Base-by-base conservation (phyloP, 1,284 basidiomycete genomes). In the Pseudomicrostroma phylloplanum region DNA sequence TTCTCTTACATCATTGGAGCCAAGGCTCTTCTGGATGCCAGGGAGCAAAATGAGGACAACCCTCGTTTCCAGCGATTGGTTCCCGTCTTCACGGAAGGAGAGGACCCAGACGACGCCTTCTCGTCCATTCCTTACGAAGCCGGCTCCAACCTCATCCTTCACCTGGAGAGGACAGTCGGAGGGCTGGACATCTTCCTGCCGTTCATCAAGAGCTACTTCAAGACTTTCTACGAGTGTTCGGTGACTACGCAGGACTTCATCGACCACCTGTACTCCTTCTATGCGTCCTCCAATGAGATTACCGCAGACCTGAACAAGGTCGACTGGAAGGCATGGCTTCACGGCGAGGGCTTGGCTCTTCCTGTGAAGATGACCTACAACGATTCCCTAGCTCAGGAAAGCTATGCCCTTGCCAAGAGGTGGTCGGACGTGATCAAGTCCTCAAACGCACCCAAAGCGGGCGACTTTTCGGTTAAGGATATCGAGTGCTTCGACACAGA, bases 171-270 rank as follows among this genome's bases (percentile, higher is more conserved):
- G 40, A 86, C 84, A 3, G 83, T 97, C 1, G 94, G 93, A 25
- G 94, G 94, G 0, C 82, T 96, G 56, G 88, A 96, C 57, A 85
- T 76, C 48, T 82, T 81, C 65, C 64, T 80, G 4, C 80, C 79
- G 56, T 77, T 73, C 70, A 84, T 89, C 41, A 85, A 84, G 68
- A 85, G 89, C 76, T 92, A 92, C 79, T 89, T 93, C 68, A 64
- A 64, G 57, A 69, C 75, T 26, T 78, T 76, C 58, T 67, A 69
- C 63, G 89, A 91, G 15, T 86, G 88, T 76, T 89, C 90, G 66
- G 90, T 97, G 77, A 89, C 88, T 15, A 96, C 92, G 0, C 82
- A 86, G 43, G 85, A 94, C 71, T 97, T 92, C 92, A 88, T 89
- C 73, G 82, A 83, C 4, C 91, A 97, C 76, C 82, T 98, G 21